Evolutionary conservation across 148 eudicot genomes (phyloP), one percentile per base, ranked within the genome.

Genomic region (Agrostemma githago): DNA sequence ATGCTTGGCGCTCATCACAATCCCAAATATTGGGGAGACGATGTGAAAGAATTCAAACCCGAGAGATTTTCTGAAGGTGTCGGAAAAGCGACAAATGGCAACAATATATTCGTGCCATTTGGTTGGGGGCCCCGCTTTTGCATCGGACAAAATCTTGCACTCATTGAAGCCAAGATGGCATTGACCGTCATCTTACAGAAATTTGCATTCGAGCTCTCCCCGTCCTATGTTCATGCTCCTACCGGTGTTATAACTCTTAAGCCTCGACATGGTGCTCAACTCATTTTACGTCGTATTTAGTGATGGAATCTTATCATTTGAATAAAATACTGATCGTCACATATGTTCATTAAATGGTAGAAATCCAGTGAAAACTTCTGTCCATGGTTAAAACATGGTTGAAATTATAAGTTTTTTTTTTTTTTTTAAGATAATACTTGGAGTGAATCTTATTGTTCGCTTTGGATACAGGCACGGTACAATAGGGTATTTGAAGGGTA

Each of bases 161-260:
- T 82, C 62, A 59, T 79, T 2, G 88, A 88, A 80, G 92, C 84
- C 2, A 86, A 84, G 76, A 66, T 83, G 15, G 85, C 84, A 5
- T n/a, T 88, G 68, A 66, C 84, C 1, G 80, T 71, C 66, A 83
- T 88, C 41, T 58, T 88, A 17, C 85, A 88, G 74, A 77, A 78
- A 39, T 88, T 88, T 68, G 46, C 81, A 2, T 86, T 86, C 40
- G 72, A 82, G 54, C 79, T 85, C 39, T 84, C 87, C 1, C 80
- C 86, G 3, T 72, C 84, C 8, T 86, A 88, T 46, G 58, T 57
- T 53, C 89, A 88, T 74, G 82, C 89, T 71, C 92, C 92, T 34
- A 68, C 43, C 40, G 63, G 84, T 39, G 70, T 78, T 17, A 69
- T 82, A 46, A 80, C 80, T 53, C 56, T 82, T 43, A 58, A 67